Conservation (phyloP, 2,329 filamentous ascomycete species). For the Achaetomium macrosporum region DNA sequence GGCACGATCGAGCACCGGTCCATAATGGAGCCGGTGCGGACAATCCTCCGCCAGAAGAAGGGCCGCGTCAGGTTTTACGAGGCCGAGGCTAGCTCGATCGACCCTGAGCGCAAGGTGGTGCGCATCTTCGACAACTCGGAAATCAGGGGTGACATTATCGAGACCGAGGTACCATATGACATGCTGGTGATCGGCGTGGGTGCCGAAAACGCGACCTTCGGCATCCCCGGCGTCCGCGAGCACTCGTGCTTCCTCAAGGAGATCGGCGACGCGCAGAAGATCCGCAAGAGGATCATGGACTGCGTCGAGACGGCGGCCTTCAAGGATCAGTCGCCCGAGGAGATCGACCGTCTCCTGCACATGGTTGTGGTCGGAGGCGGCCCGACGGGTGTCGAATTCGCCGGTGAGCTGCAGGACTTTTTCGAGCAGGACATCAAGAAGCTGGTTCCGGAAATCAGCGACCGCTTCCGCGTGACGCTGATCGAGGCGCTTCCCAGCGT, state of each 20-base stretch:
- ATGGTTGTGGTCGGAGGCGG: constrained; percentile 96
- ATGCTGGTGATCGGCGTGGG: constrained; percentile 97
- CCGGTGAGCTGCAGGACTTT: constrained; percentile 96
- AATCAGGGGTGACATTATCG: constrained; percentile 72
- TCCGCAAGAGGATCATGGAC: constrained; percentile 99
- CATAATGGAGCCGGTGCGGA: constrained; percentile 98
- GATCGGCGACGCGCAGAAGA: constrained; percentile 90
- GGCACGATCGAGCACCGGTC: constrained; percentile 97
- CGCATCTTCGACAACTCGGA: constrained; percentile 90
- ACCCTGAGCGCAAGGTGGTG: constrained; percentile 82
- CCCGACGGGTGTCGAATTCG: constrained; percentile 96
- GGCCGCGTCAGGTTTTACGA: constrained; percentile 94
- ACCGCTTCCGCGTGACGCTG: constrained; percentile 94
- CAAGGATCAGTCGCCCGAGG: constrained; percentile 86
- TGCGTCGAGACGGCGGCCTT: constrained; percentile 97
- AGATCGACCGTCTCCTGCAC: constrained; percentile 89
- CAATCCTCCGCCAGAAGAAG: constrained; percentile 93
- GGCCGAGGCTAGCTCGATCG: constrained; percentile 92
- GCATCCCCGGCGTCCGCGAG: constrained; percentile 91
- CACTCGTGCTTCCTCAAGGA: constrained; percentile 98
- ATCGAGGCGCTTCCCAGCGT: constrained; percentile 96
- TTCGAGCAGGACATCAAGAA: constrained; percentile 98
- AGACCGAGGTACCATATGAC: constrained; percentile 92
- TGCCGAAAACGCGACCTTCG: constrained; percentile 97
- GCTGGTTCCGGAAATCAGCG: constrained; percentile 90